Base-by-base conservation (phyloP, 164 flowering plant genomes). In the Paratinospora sagittata region DNA sequence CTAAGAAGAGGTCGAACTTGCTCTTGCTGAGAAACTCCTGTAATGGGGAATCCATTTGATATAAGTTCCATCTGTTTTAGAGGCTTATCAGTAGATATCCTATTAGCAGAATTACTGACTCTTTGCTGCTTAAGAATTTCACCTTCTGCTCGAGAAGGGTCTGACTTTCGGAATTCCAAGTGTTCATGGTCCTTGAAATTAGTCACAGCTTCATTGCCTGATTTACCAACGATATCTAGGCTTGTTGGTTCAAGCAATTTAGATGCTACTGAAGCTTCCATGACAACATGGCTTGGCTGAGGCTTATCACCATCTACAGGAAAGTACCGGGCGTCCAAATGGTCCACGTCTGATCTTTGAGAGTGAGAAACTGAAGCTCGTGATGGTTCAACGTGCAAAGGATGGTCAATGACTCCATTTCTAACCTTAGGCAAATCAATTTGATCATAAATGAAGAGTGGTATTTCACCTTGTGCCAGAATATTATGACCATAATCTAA, bases 1-100 rank as follows among this genome's bases (percentile, higher is more conserved):
- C 99, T 96, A 60, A 93, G 89, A 71, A 96, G 93, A 61, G 99
- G 99, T 26, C 94, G 89, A 60, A 91, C 95, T 81, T 91, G 91
- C 65, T 88, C 97, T 76, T 86, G 86, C 77, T 84, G 93, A 73
- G 82, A 41, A 74, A 77, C 72, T 65, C 65, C 68, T 34, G 83
- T 47, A 67, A 75, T 71, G 57, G 82, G 60, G 74, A 79, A 78
- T 39, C 92, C 96, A 83, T 84, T 87, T 36, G 89, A 77, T 67
- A 80, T 73, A 75, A 72, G 75, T 55, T 92, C 96, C 57, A 65
- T 63, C 36, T 76, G 79, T 78, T 83, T 92, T 57, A 82, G 77
- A 70, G 87, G 83, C 82, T 81, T 85, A 68, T 92, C 97, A 47
- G 80, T 78, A 39, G 94, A 89, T 37, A 74, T 68, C 72, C 88